Evolutionary conservation across 2,329 filamentous ascomycete species (phyloP), one percentile per base, ranked within the genome.

Genomic region (Alternaria viburni): DNA sequence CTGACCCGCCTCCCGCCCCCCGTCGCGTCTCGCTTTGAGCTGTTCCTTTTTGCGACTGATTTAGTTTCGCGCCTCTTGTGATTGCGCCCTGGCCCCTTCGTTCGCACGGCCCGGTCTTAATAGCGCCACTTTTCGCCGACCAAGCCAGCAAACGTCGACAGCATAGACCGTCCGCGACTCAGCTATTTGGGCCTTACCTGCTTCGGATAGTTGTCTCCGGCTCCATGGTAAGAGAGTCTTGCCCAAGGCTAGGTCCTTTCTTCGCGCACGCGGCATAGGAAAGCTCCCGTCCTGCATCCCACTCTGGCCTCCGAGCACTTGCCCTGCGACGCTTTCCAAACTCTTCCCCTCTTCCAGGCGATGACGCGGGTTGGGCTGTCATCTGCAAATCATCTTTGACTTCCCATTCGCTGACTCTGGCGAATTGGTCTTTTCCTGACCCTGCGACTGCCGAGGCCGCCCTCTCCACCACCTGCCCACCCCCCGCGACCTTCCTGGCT

Each of bases 271-370:
- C 72, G 70, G 74, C 72, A 70, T 77, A 72, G 70, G 68, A 64
- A 62, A 67, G 70, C 68, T 75, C 67, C 72, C 72, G 69, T 73
- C 67, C 69, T 73, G 69, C 66, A 72, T 71, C 69, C 65, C 71
- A 68, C 66, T 74, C 64, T 74, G 69, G 70, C 64, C 68, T 72
- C 64, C 70, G 62, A 69, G 62, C 67, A 64, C 66, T 68, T 67
- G 69, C 74, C 74, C 76, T 77, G 74, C 75, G 70, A 77, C 75
- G 71, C 74, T 76, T 73, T 68, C 75, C 68, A 75, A 78, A 76
- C 76, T 73, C 73, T 70, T 72, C 64, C 65, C 61, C 68, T 69
- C 65, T 62, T 59, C 68, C 71, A 66, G 73, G 74, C 74, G 66
- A 79, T 79, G 76, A 76, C 75, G 77, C 76, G 71, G 74, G 71